Evolutionary conservation across 2,329 filamentous ascomycete genomes (phyloP).

Genomic region (Colletotrichum echinochloae): DNA sequence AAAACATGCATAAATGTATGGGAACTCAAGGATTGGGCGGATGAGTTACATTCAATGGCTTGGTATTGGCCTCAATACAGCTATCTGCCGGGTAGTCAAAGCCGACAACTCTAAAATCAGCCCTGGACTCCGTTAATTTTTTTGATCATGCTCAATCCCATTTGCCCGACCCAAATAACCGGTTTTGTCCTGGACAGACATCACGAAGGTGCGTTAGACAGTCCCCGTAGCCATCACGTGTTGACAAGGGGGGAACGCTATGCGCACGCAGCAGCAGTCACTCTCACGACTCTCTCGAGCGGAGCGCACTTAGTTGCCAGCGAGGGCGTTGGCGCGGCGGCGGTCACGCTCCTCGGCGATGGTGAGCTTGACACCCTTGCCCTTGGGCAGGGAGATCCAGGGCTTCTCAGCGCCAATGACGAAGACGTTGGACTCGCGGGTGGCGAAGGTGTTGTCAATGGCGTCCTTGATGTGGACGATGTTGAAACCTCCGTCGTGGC

Average conservation of each 20-base stretch:
- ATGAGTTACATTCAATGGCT: conserved; percentile 42
- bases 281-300: conserved; percentile 24
- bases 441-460: conserved; percentile 99
- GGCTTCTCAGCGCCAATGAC: conserved; percentile 99
- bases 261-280: conserved; percentile 30
- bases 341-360: conserved; percentile 99
- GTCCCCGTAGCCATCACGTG: neutral
- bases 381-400: conserved; percentile 99
- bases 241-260: neutral
- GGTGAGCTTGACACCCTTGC: conserved; percentile 99
- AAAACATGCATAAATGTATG: neutral
- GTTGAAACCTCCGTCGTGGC: conserved; percentile 99
- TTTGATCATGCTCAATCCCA: conserved; percentile 41
- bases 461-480: conserved; percentile 99
- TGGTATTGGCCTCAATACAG: conserved; percentile 42
- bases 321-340: conserved; percentile 76
- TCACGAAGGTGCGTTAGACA: conserved; percentile 27
- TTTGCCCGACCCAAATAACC: conserved; percentile 40
- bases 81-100: conserved; percentile 42
- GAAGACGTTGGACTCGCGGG: conserved; percentile 99
- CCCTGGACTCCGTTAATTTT: conserved; percentile 43
- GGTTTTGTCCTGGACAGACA: conserved; percentile 36
- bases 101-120: conserved; percentile 43
- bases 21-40: conserved; percentile 36
- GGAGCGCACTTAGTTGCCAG: conserved; percentile 60